A percentile compares a stretch with the other conserved stretches of the same genome.
Conservation (phyloP, 352 stramenopile genomes). For the Phytopythium ostracodes region DNA sequence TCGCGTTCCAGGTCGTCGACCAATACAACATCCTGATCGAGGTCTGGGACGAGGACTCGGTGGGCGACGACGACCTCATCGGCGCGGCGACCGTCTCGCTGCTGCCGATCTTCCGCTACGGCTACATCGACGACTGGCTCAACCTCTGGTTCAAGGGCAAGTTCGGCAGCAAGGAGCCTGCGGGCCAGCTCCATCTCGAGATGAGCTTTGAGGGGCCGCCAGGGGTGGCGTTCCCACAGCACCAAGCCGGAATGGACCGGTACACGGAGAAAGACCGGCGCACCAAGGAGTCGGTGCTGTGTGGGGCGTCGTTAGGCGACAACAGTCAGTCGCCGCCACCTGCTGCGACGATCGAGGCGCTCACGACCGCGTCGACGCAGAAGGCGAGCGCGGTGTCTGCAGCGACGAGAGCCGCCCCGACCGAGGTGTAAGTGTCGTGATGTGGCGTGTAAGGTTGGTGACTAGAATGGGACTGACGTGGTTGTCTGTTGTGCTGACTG, state of each 20-base stretch:
- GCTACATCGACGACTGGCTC: constrained; percentile 86
- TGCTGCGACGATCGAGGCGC: constrained; percentile 15
- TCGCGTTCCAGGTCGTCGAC: constrained; percentile 91
- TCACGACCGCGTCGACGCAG: constrained; percentile 11
- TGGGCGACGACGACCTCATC: constrained; percentile 90
- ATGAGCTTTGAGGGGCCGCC: constrained; percentile 83
- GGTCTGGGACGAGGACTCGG: constrained; percentile 89
- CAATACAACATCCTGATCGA: constrained; percentile 90
- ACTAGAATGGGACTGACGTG: neutral
- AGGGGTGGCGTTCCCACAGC: constrained; percentile 88
- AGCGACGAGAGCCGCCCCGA: constrained; percentile 9
- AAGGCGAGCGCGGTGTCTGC: constrained; percentile 24
- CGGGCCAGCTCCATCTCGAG: constrained; percentile 83
- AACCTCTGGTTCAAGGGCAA: constrained; percentile 85
- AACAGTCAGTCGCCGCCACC: constrained; percentile 19
- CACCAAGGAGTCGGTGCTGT: constrained; percentile 53
- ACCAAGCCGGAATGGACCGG: constrained; percentile 77
- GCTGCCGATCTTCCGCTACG: constrained; percentile 88
- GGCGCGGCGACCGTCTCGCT: constrained; percentile 79
- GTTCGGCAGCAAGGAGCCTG: constrained; percentile 82
- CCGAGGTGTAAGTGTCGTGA: constrained; percentile 27
- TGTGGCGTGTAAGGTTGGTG: constrained; percentile 4
- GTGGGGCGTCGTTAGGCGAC: constrained; percentile 8
- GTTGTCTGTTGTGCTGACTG: neutral
- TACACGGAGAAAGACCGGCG: constrained; percentile 70